Evolutionary conservation across 257 asterid genomes (phyloP).

Genomic region (Scutellaria barbata): DNA sequence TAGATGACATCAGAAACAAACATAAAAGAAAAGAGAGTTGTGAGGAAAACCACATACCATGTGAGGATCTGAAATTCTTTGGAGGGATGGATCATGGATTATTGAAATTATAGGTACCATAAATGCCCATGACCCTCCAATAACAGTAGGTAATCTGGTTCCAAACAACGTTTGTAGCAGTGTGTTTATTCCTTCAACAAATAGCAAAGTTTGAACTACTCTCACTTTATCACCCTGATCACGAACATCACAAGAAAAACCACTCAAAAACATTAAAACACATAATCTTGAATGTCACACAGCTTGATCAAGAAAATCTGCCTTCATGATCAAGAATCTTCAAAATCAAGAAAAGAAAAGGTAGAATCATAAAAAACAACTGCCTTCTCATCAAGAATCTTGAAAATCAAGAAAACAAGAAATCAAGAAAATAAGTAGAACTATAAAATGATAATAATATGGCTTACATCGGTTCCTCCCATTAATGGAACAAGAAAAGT

Average conservation of each 20-base stretch:
- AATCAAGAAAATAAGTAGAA: neutral
- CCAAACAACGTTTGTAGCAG: constrained; percentile 89
- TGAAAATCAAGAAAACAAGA: neutral
- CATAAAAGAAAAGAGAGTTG: neutral
- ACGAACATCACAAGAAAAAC: constrained; percentile 23
- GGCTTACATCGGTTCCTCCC: constrained; percentile 91
- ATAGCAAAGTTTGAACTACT: constrained; percentile 88
- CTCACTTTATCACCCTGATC: constrained; percentile 86
- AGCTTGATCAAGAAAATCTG: neutral
- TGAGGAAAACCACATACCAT: constrained; percentile 44
- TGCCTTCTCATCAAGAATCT: neutral
- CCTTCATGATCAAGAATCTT: neutral
- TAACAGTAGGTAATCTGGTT: constrained; percentile 85
- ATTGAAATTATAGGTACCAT: constrained; percentile 87
- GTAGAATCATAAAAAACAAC: neutral
- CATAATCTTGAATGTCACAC: neutral
- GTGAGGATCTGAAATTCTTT: constrained; percentile 74
- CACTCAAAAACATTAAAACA: neutral
- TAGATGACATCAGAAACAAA: too few relatives aligned
- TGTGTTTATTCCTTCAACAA: constrained; percentile 89
- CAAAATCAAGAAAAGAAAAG: neutral
- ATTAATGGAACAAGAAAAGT: constrained; percentile 90
- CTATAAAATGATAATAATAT: neutral
- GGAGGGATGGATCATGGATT: constrained; percentile 79
- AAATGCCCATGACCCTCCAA: constrained; percentile 99